A percentile compares a stretch with the other conserved stretches of the same genome.
phyloP scores from a whole-genome alignment of 495 filamentous ascomycete species.

The Bombardia bombarda region DNA sequence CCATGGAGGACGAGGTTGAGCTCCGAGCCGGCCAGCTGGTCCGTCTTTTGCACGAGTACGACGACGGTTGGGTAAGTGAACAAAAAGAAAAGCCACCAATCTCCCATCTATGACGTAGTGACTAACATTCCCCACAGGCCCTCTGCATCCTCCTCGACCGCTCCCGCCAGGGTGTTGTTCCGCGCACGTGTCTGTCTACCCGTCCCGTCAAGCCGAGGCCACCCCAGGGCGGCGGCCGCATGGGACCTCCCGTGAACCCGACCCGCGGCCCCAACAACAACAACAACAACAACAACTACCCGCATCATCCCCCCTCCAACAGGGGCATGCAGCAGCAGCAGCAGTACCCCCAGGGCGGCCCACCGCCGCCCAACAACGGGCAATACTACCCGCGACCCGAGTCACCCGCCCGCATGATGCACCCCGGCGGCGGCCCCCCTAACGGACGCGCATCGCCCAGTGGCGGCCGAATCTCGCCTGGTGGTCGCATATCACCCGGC shows the following conservation, averaged over 20 bases:
- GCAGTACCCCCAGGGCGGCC: constrained; percentile 12
- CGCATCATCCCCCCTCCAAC: neutral
- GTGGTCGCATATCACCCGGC: too few relatives aligned
- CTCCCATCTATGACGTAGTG: neutral
- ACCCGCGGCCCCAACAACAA: constrained; percentile 4
- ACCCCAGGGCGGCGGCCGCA: constrained; percentile 5
- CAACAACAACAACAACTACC: too few relatives aligned
- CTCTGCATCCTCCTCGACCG: constrained; percentile 88
- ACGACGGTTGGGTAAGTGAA: constrained; percentile 92
- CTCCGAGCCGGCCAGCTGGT: constrained; percentile 75
- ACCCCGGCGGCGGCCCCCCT: too few relatives aligned
- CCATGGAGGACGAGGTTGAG: constrained; percentile 82
- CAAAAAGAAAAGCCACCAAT: neutral
- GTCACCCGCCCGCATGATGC: neutral
- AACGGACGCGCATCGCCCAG: too few relatives aligned
- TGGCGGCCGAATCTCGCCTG: too few relatives aligned
- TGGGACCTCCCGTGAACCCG: constrained; percentile 19
- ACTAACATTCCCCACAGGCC: constrained; percentile 52
- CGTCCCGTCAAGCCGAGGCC: constrained; percentile 72
- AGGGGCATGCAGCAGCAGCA: constrained; percentile 17
- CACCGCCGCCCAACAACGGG: constrained; percentile 29
- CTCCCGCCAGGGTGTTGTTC: constrained; percentile 84
- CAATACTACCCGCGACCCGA: neutral
- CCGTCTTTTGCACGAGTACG: constrained; percentile 87
- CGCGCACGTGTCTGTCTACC: constrained; percentile 87